Percentiles rank a stretch among this genome's conserved stretches.
Conservation (phyloP, 1,284 basidiomycete genomes). For the Takashimella tepidaria region DNA sequence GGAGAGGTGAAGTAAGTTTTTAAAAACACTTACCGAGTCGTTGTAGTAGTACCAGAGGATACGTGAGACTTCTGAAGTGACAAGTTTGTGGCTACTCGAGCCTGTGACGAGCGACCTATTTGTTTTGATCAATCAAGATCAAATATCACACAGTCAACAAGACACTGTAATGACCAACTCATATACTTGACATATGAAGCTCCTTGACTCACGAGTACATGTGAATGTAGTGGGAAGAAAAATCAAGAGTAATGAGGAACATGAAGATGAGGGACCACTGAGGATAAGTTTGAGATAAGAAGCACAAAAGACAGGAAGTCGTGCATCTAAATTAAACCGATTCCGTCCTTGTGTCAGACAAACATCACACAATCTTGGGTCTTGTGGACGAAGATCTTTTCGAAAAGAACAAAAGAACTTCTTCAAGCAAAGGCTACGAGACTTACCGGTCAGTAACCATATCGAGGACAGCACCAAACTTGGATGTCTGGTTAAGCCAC, state of each 20-base stretch:
- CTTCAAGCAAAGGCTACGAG: background rate
- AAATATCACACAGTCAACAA: no score
- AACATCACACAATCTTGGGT: no score
- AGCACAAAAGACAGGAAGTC: conserved; percentile 90
- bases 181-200: no score
- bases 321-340: conserved; percentile 63
- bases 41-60: conserved; percentile 94
- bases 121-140: no score
- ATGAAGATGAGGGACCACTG: conserved; percentile 79
- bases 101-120: conserved; percentile 91
- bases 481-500: conserved; percentile 79
- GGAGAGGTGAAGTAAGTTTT: no score
- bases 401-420: background rate
- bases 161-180: no score
- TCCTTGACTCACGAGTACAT: conserved; percentile 90
- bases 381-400: no score
- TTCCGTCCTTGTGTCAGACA: conserved; percentile 6
- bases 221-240: conserved; percentile 98
- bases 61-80: conserved; percentile 83
- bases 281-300: conserved; percentile 86
- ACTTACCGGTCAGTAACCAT: conserved; percentile 98
- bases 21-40: conserved; percentile 77
- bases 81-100: conserved; percentile 84
- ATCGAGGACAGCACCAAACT: conserved; percentile 96
- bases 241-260: conserved; percentile 94